phyloP scores from a whole-genome alignment of 176 grass and related monocot genomes.

The Elymus sibiricus region DNA sequence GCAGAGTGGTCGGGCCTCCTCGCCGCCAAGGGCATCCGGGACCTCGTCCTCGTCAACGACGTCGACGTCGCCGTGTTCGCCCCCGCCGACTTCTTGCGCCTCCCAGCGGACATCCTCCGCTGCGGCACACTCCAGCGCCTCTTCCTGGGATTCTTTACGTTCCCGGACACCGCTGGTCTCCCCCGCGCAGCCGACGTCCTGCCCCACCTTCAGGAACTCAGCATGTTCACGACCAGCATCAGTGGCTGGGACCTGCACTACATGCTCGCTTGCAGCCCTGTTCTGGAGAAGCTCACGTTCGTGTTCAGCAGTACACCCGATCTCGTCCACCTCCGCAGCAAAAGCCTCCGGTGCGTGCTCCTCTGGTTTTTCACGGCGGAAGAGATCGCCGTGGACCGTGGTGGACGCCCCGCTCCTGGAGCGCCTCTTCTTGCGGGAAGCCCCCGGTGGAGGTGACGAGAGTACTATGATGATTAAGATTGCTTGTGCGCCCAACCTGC shows the following conservation, averaged over 20 bases:
- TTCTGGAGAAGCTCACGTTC: slow-evolving; percentile 17
- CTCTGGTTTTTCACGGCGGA: not conserved
- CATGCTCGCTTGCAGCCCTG: slow-evolving; percentile 7
- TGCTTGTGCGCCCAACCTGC: not conserved
- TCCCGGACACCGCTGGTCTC: not conserved
- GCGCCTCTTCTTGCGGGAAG: not conserved
- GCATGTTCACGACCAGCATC: not conserved
- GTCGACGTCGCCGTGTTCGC: not conserved
- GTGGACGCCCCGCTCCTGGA: not conserved
- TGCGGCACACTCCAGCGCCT: not conserved
- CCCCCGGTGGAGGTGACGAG: not conserved
- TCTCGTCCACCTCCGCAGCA: not conserved
- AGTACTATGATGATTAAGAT: not conserved
- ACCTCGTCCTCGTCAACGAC: not conserved
- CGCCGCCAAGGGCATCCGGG: not conserved
- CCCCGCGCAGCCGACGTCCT: not conserved
- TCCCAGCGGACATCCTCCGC: not conserved
- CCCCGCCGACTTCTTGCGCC: not conserved
- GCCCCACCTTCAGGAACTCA: not conserved
- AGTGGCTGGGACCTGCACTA: not conserved
- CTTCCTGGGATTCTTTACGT: not conserved
- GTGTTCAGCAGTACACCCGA: not conserved
- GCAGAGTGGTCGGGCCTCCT: not conserved
- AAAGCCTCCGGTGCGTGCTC: slow-evolving; percentile 10
- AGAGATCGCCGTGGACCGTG: too few species aligned